Conservation (phyloP, 352 stramenopile genomes). For the Phytopythium litorale region DNA sequence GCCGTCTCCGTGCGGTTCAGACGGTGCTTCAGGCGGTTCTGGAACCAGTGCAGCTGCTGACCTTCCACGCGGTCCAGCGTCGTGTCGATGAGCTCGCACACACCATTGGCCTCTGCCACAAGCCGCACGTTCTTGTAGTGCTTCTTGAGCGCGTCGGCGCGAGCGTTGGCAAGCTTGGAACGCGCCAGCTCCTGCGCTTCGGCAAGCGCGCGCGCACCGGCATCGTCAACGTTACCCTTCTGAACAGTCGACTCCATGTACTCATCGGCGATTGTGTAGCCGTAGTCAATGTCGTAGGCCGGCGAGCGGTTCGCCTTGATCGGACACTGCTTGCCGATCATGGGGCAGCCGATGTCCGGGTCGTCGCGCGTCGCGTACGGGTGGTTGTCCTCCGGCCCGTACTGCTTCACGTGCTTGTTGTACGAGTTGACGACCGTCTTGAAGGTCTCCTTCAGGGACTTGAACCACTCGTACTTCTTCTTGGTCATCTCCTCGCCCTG, state of each 20-base stretch:
- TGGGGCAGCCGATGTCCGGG: slow-evolving; percentile 74
- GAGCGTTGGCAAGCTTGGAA: slow-evolving; percentile 71
- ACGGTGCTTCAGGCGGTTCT: slow-evolving; percentile 65
- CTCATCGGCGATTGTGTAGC: slow-evolving; percentile 74
- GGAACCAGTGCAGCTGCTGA: slow-evolving; percentile 73
- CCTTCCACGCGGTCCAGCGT: slow-evolving; percentile 72
- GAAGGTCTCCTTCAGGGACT: slow-evolving; percentile 91
- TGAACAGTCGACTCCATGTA: slow-evolving; percentile 73
- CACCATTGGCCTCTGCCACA: slow-evolving; percentile 78
- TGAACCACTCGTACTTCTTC: slow-evolving; percentile 91
- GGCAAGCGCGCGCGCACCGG: slow-evolving; percentile 51
- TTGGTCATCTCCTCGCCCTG: slow-evolving; percentile 92
- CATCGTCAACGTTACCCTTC: slow-evolving; percentile 70
- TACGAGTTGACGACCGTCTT: slow-evolving; percentile 91
- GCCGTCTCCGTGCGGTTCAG: slow-evolving; percentile 70
- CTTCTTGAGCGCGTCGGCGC: slow-evolving; percentile 77
- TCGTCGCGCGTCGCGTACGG: slow-evolving; percentile 83
- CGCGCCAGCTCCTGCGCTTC: slow-evolving; percentile 61
- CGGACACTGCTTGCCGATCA: slow-evolving; percentile 90
- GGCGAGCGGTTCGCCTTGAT: slow-evolving; percentile 82
- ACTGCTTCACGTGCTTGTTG: slow-evolving; percentile 89
- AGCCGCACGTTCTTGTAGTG: slow-evolving; percentile 86
- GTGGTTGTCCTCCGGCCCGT: slow-evolving; percentile 87
- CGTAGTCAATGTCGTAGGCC: slow-evolving; percentile 75
- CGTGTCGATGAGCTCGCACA: slow-evolving; percentile 70